phyloP scores from a whole-genome alignment of 768 basidiomycete genomes.

The Suillus americanus region DNA sequence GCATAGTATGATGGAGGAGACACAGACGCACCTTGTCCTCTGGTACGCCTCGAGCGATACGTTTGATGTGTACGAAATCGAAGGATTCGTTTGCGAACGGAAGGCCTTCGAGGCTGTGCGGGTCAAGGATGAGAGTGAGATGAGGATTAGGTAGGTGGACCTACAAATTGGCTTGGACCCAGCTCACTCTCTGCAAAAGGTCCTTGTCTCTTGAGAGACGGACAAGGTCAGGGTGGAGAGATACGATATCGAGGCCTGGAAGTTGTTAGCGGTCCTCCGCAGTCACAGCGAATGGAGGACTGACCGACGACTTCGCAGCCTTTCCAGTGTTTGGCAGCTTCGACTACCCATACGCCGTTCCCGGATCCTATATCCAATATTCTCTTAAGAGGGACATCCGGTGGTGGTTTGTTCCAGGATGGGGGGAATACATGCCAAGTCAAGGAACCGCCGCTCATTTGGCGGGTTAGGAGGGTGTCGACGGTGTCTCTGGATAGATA shows the following conservation, averaged over 20 bases:
- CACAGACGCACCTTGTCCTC: conserved; percentile 58
- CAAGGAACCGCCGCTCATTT: conserved; percentile 50
- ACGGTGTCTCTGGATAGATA: conserved; percentile 56
- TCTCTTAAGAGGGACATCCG: not conserved
- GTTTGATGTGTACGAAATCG: conserved; percentile 76
- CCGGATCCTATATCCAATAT: conserved; percentile 74
- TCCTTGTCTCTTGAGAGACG: conserved; percentile 51
- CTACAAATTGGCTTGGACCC: conserved; percentile 75
- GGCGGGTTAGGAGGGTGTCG: conserved; percentile 57
- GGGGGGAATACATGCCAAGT: conserved; percentile 56
- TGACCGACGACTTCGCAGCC: conserved; percentile 27
- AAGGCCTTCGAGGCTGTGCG: conserved; percentile 57
- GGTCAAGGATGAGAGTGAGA: not conserved
- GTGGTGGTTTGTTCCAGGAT: conserved; percentile 20
- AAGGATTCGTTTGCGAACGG: conserved; percentile 74
- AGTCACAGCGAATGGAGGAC: not conserved
- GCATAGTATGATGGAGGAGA: not conserved
- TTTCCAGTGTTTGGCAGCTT: conserved; percentile 65
- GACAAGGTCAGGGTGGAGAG: conserved; percentile 67
- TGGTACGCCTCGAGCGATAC: conserved; percentile 50
- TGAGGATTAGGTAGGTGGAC: conserved; percentile 21
- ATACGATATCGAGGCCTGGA: conserved; percentile 74
- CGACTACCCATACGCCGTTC: conserved; percentile 72
- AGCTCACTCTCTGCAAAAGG: conserved; percentile 60
- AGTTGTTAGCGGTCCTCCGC: not conserved